Base-by-base conservation (phyloP, 2,329 filamentous ascomycete species). In the Pestalotiopsis fici region DNA sequence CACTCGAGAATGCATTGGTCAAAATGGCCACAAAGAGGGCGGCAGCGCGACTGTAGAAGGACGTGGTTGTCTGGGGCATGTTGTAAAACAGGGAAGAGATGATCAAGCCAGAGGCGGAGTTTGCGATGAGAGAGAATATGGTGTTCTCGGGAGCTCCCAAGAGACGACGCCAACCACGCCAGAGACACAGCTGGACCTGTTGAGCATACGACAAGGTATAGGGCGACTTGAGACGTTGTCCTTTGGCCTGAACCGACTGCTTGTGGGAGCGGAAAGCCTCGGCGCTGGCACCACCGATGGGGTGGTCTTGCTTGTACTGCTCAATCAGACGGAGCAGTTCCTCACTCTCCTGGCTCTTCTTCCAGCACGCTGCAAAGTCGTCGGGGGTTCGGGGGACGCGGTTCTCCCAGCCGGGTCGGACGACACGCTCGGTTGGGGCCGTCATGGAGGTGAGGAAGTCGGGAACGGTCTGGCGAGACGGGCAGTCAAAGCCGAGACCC, bases 41-140 rank as follows among this genome's bases (percentile, higher is more conserved):
- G 1, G 82, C 81, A 2, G 81, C 83, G 9, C 83, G 79, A 5
- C 81, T 76, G 60, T 81, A 83, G 68, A 87, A 86, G 0, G n/a
- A 66, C 9, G 18, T 2, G 39, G 21, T 9, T 47, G 66, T 74
- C 37, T 73, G 69, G 27, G 65, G 59, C 47, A 97, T 80, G 77
- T 97, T 91, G 83, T 88, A 97, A 80, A 96, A 97, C 71, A 97
- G 90, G 70, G 90, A 91, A 64, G 91, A 81, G 68, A 97, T 88
- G 75, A 97, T 91, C 70, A 97, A 83, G 66, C 92, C 86, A 88
- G 95, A 92, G 72, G 88, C 80, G 60, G 90, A 86, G 79, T 97
- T 97, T 71, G 90, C 92, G 66, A 94, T 81, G 25, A 91, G 84
- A 67, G 89, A 85, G 39, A 88, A 89, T 23, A 95, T 71, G 83